Evolutionary conservation across 495 filamentous ascomycete genomes (phyloP).

Genomic region (Tuber brumale): DNA sequence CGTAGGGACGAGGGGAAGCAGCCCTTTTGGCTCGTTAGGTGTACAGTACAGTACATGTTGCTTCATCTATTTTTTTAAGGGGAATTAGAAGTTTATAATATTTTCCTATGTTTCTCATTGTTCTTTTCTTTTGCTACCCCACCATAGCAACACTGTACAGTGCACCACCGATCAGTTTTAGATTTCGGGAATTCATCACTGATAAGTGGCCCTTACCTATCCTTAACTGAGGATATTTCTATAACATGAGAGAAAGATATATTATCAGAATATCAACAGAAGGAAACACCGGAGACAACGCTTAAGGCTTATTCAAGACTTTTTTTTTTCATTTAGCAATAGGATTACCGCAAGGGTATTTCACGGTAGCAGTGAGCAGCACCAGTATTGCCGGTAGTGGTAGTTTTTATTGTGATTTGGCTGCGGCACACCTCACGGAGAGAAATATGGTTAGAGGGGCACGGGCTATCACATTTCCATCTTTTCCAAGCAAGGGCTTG

Average conservation of each 20-base stretch:
- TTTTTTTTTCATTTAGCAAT: not conserved
- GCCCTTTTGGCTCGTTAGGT: too few species aligned
- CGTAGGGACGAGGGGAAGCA: too few species aligned
- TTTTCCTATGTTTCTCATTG: too few species aligned
- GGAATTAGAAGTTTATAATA: too few species aligned
- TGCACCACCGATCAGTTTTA: not conserved
- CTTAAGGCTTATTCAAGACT: too few species aligned
- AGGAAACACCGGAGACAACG: not conserved
- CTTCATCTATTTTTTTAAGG: too few species aligned
- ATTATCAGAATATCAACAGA: not conserved
- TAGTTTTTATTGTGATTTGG: not conserved
- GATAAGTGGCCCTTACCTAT: not conserved
- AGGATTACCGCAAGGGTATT: not conserved
- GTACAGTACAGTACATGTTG: too few species aligned
- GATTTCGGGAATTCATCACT: not conserved
- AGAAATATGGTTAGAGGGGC: too few species aligned
- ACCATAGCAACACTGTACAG: not conserved
- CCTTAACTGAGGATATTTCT: not conserved
- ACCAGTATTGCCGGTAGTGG: not conserved
- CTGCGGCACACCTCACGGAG: not conserved
- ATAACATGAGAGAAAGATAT: not conserved
- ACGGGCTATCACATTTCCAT: too few species aligned
- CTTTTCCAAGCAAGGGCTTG: too few species aligned
- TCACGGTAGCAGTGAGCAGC: not conserved
- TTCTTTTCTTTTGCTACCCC: too few species aligned